These are phyloP conservation scores for Brettanomyces nanus DNA, from an alignment of 805 yeast genomes.

Conservation along the genomic window DNA sequence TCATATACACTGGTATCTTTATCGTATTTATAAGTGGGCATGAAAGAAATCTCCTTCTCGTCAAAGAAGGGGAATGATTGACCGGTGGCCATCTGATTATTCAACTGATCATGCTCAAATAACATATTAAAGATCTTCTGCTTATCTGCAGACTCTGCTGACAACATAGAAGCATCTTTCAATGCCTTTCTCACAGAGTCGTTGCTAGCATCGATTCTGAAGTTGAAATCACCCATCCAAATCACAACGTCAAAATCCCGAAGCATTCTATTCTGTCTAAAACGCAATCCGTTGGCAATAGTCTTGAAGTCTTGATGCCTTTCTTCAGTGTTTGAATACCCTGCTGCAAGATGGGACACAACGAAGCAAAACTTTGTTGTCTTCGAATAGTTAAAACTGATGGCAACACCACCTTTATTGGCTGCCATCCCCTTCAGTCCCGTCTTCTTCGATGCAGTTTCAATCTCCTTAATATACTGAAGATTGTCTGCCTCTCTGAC, in stretches of 20 bases:
- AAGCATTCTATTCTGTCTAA: constrained; percentile 49
- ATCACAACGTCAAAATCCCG: constrained; percentile 76
- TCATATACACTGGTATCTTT: constrained; percentile 67
- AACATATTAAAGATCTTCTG: constrained; percentile 25
- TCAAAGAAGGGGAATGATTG: constrained; percentile 74
- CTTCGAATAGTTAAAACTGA: constrained; percentile 43
- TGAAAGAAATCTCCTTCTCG: constrained; percentile 71
- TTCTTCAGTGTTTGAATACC: constrained; percentile 70
- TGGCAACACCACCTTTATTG: constrained; percentile 51
- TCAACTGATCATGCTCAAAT: constrained; percentile 70
- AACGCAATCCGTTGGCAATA: constrained; percentile 59
- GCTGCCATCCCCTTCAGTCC: constrained; percentile 90
- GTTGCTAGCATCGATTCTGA: constrained; percentile 64
- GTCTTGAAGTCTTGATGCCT: constrained; percentile 82
- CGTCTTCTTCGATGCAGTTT: constrained; percentile 74
- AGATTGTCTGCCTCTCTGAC: constrained; percentile 42
- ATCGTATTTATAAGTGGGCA: constrained; percentile 93
- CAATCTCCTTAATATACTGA: constrained; percentile 49
- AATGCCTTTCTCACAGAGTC: constrained; percentile 51
- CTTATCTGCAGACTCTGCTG: constrained; percentile 8
- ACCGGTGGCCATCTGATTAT: constrained; percentile 64
- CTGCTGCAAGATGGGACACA: constrained; percentile 90
- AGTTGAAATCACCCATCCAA: constrained; percentile 94
- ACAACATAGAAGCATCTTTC: constrained; percentile 3
- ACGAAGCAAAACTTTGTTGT: constrained; percentile 67